A percentile compares a stretch with the other conserved stretches of the same genome.
Evolutionary conservation across 805 yeast species (phyloP).

Genomic region (Nakazawaea sp.): DNA sequence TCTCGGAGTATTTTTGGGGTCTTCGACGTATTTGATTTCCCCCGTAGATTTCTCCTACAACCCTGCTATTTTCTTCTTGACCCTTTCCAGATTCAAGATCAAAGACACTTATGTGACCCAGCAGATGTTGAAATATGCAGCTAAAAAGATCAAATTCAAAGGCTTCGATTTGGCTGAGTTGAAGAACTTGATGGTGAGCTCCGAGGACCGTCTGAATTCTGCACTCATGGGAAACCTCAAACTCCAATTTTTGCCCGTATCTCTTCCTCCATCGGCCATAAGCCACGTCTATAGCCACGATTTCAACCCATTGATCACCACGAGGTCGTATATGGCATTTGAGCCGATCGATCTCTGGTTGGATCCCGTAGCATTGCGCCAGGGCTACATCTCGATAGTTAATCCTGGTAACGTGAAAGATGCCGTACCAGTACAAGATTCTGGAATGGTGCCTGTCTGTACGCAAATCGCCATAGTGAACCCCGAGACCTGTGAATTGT

Average conservation of each 20-base stretch:
- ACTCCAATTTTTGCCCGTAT: slow-evolving; percentile 54
- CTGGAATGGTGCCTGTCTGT: slow-evolving; percentile 94
- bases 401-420: slow-evolving; percentile 64
- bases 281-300: slow-evolving; percentile 73
- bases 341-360: slow-evolving; percentile 84
- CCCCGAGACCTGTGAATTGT: slow-evolving; percentile 78
- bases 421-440: slow-evolving; percentile 79
- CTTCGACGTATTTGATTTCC: slow-evolving; percentile 74
- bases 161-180: slow-evolving; percentile 56
- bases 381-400: slow-evolving; percentile 77
- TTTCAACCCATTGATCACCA: slow-evolving; percentile 75
- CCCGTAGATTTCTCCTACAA: slow-evolving; percentile 71
- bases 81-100: slow-evolving; percentile 69
- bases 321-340: slow-evolving; percentile 81
- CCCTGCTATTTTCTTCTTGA: slow-evolving; percentile 64
- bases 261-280: slow-evolving; percentile 60
- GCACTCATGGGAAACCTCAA: slow-evolving; percentile 52
- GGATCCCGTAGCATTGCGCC: slow-evolving; percentile 84
- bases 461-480: slow-evolving; percentile 92
- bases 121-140: slow-evolving; percentile 74
- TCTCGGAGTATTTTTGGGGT: slow-evolving; percentile 81
- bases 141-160: slow-evolving; percentile 51
- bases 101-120: slow-evolving; percentile 82
- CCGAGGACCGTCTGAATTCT: slow-evolving; percentile 66
- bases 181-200: slow-evolving; percentile 79